Evolutionary conservation across 2,329 filamentous ascomycete genomes (phyloP).

Genomic region (Talaromyces verruculosus): DNA sequence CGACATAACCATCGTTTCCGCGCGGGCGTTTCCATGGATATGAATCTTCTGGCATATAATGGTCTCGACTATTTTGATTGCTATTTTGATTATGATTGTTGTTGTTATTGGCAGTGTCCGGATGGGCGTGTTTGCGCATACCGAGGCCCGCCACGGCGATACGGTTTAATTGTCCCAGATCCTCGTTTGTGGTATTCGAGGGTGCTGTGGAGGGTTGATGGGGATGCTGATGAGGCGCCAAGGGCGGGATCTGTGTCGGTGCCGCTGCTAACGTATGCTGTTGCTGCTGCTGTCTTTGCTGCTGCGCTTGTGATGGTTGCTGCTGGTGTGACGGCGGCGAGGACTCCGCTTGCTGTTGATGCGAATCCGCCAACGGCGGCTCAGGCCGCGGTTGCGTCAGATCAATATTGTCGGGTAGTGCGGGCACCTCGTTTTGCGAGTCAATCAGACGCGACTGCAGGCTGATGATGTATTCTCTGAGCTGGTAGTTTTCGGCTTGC

Average conservation of each 20-base stretch:
- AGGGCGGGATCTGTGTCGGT: constrained; percentile 18
- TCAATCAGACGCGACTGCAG: constrained; percentile 85
- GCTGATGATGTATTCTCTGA: constrained; percentile 89
- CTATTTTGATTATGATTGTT: neutral
- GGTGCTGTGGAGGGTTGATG: constrained; percentile 20
- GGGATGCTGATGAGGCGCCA: constrained; percentile 22
- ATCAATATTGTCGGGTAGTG: constrained; percentile 76
- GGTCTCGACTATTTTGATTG: neutral
- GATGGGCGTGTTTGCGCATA: constrained; percentile 38
- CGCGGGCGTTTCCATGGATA: constrained; percentile 8
- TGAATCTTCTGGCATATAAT: neutral
- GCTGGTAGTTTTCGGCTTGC: constrained; percentile 82
- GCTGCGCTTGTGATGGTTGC: neutral
- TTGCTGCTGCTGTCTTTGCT: constrained; percentile 25
- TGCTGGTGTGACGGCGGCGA: neutral
- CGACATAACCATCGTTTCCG: neutral
- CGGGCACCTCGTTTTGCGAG: constrained; percentile 77
- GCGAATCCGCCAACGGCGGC: constrained; percentile 28
- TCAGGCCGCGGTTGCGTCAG: constrained; percentile 57
- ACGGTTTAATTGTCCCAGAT: constrained; percentile 45
- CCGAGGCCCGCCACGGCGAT: constrained; percentile 46
- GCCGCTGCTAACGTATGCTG: constrained; percentile 27
- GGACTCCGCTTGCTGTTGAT: neutral
- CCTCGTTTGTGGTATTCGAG: constrained; percentile 31
- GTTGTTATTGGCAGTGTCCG: neutral